Conservation (phyloP, 2,329 filamentous ascomycete species). For the Nothomitra cinnamomea region DNA sequence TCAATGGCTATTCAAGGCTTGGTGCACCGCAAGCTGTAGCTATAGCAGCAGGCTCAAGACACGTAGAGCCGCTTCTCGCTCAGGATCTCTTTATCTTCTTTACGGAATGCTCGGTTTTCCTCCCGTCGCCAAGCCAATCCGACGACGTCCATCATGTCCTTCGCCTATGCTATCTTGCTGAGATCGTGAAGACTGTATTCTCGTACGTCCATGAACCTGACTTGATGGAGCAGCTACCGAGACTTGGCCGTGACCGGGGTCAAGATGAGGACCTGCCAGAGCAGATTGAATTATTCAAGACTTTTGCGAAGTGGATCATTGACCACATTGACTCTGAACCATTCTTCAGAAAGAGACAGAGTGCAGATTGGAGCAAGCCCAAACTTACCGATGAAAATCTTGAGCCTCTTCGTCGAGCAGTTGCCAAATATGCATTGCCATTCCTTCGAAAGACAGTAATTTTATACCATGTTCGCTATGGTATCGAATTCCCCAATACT, state of each 20-base stretch:
- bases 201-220: conserved; percentile 29
- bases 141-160: conserved; percentile 71
- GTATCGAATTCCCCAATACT: conserved; percentile 68
- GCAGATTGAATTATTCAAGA: conserved; percentile 15
- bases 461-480: conserved; percentile 73
- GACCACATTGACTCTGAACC: conserved; percentile 9
- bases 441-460: conserved; percentile 78
- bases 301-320: conserved; percentile 19
- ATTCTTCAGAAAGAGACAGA: not conserved
- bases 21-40: conserved; percentile 14
- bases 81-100: conserved; percentile 68
- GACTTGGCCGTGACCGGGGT: conserved; percentile 8
- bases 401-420: conserved; percentile 23
- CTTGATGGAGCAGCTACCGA: conserved; percentile 17
- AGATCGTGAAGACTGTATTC: conserved; percentile 67
- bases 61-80: conserved; percentile 37
- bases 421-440: conserved; percentile 69
- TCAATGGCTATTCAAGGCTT: conserved; percentile 32
- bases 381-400: not conserved
- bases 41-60: conserved; percentile 26
- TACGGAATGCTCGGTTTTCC: conserved; percentile 56
- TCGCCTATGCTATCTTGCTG: conserved; percentile 74
- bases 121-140: conserved; percentile 48
- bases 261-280: conserved; percentile 10
- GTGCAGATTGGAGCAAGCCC: not conserved